Evolutionary conservation across 345 rosid genomes (phyloP), one percentile per base, ranked within the genome.

Genomic region (Carallia pectinifolia): DNA sequence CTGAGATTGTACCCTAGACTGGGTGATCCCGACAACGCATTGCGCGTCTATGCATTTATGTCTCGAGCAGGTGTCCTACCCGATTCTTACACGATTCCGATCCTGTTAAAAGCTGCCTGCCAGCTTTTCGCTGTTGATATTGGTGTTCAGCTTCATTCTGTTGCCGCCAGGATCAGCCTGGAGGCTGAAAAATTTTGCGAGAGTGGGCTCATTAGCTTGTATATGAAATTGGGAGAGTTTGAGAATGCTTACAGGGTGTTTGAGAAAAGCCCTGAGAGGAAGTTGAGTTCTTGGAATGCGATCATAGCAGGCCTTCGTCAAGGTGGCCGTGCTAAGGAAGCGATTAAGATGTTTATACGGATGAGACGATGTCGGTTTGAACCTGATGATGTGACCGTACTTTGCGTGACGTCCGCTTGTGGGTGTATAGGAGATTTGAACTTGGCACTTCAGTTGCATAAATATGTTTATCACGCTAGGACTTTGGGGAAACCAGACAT

Each of bases 251-350:
- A 77, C 31, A 87, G 84, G 17, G 34, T 83, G 88, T 91, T 93
- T 53, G 98, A 86, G 31, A 89, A 81, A 88, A 93, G 88, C 80
- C 82, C 78, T 27, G 79, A 82, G 0, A 84, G 94, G 72, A 89
- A 85, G 74, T 54, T 93, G 65, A 94, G 98, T 19, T 91, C 97
- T 64, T 93, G 97, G 98, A 93, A 93, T 65, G 92, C 97, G 0
- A 71, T 88, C 29, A 81, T 93, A 27, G 85, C 77, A 0, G 97
- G 95, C n/a, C 79, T 89, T 54, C 64, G 85, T 53, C 96, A 87
- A 6, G 87, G 81, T 0, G 94, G 88, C 7, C 82, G 78, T 54
- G 88, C 78, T 0, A 73, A 64, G 37, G 95, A 91, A 58, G 90
- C 83, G 12, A 79, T 91, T 18, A 66, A 76, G 55, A 79, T 86